Evolutionary conservation across 805 yeast genomes (phyloP).

Genomic region (Suhomyces prunicola): DNA sequence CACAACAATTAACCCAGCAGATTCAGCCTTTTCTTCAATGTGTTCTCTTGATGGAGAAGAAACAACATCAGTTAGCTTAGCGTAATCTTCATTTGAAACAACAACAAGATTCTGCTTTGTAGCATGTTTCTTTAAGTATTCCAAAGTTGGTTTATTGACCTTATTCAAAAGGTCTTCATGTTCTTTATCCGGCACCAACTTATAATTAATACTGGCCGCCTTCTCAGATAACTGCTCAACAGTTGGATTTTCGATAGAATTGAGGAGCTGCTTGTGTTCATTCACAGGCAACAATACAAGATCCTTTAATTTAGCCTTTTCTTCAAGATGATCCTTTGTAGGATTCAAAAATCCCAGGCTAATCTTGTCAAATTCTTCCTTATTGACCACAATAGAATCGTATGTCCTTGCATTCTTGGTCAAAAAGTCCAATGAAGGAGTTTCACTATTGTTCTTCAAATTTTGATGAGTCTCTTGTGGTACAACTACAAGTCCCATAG

Average conservation of each 20-base stretch:
- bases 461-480: constrained; percentile 15
- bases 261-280: constrained; percentile 14
- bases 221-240: constrained; percentile 5
- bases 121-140: constrained; percentile 26
- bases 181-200: background rate
- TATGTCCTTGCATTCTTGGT: constrained; percentile 1
- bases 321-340: constrained; percentile 18
- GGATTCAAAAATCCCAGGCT: constrained; percentile 6
- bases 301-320: constrained; percentile 23
- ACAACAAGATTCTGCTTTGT: constrained; percentile 6
- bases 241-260: background rate
- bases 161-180: background rate
- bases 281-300: constrained; percentile 10
- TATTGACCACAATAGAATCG: constrained; percentile 10
- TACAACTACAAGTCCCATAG: constrained; percentile 4
- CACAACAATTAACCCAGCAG: constrained; percentile 11
- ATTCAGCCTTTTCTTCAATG: constrained; percentile 13
- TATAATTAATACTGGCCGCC: background rate
- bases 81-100: constrained; percentile 13
- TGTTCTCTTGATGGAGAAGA: constrained; percentile 14
- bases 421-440: constrained; percentile 9
- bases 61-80: constrained; percentile 9
- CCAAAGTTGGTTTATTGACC: constrained; percentile 24
- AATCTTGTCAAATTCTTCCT: constrained; percentile 12
- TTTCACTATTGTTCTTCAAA: constrained; percentile 15